A percentile compares a stretch with the other conserved stretches of the same genome.
Conservation (phyloP, 441 rosid genomes). For the Gossypium gossypioides region DNA sequence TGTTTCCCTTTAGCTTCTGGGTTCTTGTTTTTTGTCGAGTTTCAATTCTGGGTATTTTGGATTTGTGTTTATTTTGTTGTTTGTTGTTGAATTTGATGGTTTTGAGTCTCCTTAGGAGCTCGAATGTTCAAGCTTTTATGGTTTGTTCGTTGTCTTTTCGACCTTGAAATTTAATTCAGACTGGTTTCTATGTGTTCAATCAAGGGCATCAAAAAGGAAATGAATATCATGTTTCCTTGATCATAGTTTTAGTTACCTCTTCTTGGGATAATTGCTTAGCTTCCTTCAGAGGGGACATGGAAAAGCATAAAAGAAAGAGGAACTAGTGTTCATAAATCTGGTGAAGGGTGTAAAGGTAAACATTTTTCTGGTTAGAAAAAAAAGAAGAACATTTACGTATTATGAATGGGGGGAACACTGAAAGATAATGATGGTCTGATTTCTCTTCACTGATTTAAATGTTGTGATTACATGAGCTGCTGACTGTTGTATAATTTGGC, state of each 20-base stretch:
- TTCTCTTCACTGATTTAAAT: neutral
- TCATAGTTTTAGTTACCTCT: neutral
- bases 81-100: neutral
- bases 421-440: neutral
- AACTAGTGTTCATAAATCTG: neutral
- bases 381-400: neutral
- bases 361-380: neutral
- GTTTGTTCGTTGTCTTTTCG: neutral
- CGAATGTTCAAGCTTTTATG: neutral
- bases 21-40: neutral
- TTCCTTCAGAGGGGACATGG: neutral
- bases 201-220: neutral
- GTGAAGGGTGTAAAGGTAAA: neutral
- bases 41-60: slow-evolving; percentile 1
- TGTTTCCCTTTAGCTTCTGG: neutral
- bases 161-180: neutral
- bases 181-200: neutral
- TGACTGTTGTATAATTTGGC: neutral
- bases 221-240: neutral
- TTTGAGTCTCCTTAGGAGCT: neutral
- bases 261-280: neutral
- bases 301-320: neutral
- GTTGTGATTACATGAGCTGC: neutral
- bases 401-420: neutral
- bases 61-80: neutral